These are phyloP conservation scores for Chenopodium formosanum DNA, from an alignment of 148 eudicot genomes.

Conservation along the genomic window DNA sequence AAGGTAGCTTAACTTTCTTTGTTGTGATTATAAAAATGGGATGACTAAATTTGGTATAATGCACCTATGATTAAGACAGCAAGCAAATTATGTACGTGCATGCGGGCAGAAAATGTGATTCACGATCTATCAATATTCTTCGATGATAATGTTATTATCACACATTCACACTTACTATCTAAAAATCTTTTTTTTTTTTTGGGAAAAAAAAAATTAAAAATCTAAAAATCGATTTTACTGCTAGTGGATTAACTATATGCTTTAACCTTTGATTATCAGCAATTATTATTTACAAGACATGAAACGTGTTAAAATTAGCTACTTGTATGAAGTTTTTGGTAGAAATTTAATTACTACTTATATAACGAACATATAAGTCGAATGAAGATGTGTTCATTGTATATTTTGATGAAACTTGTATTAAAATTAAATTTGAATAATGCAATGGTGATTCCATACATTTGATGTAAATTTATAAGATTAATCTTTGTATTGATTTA, in stretches of 20 bases:
- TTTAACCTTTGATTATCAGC: background rate
- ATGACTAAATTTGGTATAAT: background rate
- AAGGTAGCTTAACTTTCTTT: background rate
- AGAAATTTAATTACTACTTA: too few species aligned
- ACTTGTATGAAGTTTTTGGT: too few species aligned
- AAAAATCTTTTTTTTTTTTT: too few species aligned
- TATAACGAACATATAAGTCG: too few species aligned
- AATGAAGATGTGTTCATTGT: too few species aligned
- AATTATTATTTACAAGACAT: too few species aligned
- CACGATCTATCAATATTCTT: background rate
- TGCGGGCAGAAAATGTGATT: background rate
- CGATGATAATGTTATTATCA: background rate
- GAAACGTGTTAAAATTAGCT: background rate
- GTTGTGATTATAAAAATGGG: background rate
- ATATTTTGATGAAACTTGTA: too few species aligned
- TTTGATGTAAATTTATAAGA: too few species aligned
- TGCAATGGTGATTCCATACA: too few species aligned
- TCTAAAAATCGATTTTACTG: background rate
- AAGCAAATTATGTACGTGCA: background rate
- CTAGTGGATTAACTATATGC: background rate
- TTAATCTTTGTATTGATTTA: too few species aligned
- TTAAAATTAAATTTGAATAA: too few species aligned
- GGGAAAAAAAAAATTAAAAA: too few species aligned
- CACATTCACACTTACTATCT: background rate
- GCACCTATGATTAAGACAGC: background rate